Conservation (phyloP, 441 rosid genomes). For the Gossypium gossypioides region DNA sequence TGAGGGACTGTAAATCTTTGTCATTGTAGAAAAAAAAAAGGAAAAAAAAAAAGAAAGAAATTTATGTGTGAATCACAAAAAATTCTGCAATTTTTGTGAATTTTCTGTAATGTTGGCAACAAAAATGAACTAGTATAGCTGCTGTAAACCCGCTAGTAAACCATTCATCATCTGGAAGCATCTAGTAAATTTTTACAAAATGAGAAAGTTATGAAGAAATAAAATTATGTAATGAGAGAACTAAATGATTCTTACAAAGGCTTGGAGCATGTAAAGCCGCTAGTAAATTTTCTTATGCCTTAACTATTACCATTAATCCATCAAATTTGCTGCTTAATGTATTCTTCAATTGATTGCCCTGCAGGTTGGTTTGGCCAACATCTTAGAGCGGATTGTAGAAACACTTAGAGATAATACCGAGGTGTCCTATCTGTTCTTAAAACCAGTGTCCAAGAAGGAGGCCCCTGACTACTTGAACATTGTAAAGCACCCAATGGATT, state of each 20-base stretch:
- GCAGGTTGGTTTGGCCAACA: conserved; percentile 84
- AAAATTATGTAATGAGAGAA: background rate
- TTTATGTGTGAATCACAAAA: background rate
- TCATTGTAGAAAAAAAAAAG: background rate
- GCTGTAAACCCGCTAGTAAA: background rate
- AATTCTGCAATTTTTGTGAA: background rate
- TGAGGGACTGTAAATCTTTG: background rate
- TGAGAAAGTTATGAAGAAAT: background rate
- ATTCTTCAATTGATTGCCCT: conserved; percentile 4
- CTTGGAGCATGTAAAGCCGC: background rate
- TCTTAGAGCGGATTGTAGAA: conserved; percentile 72
- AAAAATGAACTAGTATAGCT: background rate
- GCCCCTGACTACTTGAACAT: conserved; percentile 81
- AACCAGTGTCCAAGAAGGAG: conserved; percentile 83
- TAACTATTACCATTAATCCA: background rate
- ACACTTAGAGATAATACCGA: conserved; percentile 46
- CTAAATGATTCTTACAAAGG: background rate
- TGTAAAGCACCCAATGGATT: conserved; percentile 76
- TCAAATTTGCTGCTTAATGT: background rate
- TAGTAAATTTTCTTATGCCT: conserved; percentile 6
- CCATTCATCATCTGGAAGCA: background rate
- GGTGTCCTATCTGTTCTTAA: conserved; percentile 76
- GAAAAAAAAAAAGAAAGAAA: background rate
- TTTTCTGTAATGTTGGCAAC: background rate
- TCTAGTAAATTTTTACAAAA: background rate